Evolutionary conservation across 352 stramenopile genomes (phyloP), one percentile per base, ranked within the genome.

Genomic region (Globisporangium spinosum): DNA sequence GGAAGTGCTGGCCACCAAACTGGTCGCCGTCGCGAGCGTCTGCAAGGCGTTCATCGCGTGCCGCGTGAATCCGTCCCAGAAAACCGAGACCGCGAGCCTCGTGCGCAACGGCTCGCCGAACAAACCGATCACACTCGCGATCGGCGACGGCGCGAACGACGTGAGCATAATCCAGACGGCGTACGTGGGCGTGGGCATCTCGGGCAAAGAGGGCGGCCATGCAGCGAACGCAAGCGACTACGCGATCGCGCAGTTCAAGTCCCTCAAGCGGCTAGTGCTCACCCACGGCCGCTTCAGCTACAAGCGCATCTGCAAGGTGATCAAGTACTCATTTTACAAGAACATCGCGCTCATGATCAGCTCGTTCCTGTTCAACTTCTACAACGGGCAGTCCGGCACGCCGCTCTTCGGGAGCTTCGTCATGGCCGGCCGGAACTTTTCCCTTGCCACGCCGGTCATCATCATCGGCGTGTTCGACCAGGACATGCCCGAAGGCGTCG

Each of bases 321-420:
- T 99, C 67, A 80, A 96, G 9, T 99, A 98, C 73, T 98, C 97
- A 40, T 99, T 99, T 75, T 99, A 99, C 90, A 99, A 99, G 80
- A 99, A 99, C 83, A 95, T 98, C 64, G 82, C 96, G 34, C 89
- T 99, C 25, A 92, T 98, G 62, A 90, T 97, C 43, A 91, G 80
- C 57, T 77, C 98, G 62, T 97, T 98, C 72, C 75, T 98, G 4
- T 91, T 90, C 72, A 97, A 93, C 69, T 89, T 98, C 53, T 97
- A 86, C 76, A 98, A 94, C 71, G 94, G 93, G 17, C 95, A 98
- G 62, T 98, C 89, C 20, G 96, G 83, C 40, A 70, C 76, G 17
- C 77, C 89, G 27, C 67, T 96, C 0, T 96, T 94, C 56, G 88
- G 96, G 73, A 87, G 77, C 32, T 91, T 89, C 51, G 80, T 91